Evolutionary conservation across 345 rosid genomes (phyloP).

Genomic region (Dovyalis caffra): DNA sequence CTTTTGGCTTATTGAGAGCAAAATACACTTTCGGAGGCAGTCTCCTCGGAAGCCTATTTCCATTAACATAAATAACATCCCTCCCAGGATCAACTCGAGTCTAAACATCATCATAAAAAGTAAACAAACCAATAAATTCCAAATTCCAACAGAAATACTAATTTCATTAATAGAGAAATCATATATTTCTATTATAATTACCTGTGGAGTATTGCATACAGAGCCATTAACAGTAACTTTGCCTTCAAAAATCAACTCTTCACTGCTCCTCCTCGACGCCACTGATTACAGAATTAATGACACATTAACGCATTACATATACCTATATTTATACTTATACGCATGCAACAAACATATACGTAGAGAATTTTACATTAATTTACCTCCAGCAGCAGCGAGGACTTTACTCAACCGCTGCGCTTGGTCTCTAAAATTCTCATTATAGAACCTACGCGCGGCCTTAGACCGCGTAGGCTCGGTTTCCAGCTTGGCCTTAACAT

Average conservation of each 20-base stretch:
- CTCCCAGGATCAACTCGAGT: conserved; percentile 83
- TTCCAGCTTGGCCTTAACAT: conserved; percentile 26
- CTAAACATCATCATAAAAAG: conserved; percentile 35
- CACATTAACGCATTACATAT: background rate
- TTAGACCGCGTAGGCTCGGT: conserved; percentile 42
- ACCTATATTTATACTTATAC: background rate
- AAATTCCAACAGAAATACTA: background rate
- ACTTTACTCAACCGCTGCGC: conserved; percentile 88
- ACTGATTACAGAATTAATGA: conserved; percentile 36
- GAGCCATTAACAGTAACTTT: conserved; percentile 87
- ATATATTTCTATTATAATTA: conserved; percentile 13
- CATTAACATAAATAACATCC: conserved; percentile 83
- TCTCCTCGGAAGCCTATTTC: conserved; percentile 81
- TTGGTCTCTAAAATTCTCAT: conserved; percentile 63
- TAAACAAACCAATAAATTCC: background rate
- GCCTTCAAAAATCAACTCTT: conserved; percentile 83
- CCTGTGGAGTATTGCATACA: conserved; percentile 81
- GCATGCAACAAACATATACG: background rate
- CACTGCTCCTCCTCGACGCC: conserved; percentile 85
- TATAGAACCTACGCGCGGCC: conserved; percentile 84
- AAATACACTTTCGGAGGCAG: conserved; percentile 87
- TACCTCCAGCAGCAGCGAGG: conserved; percentile 98
- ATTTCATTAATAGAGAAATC: background rate
- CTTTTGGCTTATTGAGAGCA: conserved; percentile 97
- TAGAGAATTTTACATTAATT: background rate